Evolutionary conservation across 192 early-diverging fungal species (phyloP), one percentile per base, ranked within the genome.

Genomic region (Coemansia sp.): DNA sequence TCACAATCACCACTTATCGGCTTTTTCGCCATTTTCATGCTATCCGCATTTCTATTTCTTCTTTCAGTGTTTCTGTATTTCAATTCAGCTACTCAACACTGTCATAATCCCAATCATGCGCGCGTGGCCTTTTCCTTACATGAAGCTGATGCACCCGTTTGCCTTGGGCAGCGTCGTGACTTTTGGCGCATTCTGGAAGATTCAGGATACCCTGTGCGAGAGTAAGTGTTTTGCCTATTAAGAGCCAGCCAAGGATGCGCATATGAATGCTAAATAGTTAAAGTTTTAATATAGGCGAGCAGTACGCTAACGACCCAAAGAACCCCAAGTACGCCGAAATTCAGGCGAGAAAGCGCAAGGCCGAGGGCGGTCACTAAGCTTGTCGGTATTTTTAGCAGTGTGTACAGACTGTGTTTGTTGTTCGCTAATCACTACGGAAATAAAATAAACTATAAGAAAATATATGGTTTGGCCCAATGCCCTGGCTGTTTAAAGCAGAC

Each of bases 141-240:
- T 62, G 70, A 82, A 82, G 70, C 73, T 82, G 62, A 82, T 82
- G 79, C 74, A 76, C 70, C 79, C 79, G 47, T 82, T 82, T 67
- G 54, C 76, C 21, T 63, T 82, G 62, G 79, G 79, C 50, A 74
- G 79, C 29, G 74, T 11, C 24, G 23, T 63, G 22, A 82, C 79
- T 2, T 62, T 76, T 22, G 67, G 59, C 29, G 57, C 61, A 19
- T 73, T 76, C 53, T 38, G 63, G 58, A 82, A 82, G 74, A 75
- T 82, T 57, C 79, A 82, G 63, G 48, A 82, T 55, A 41, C 66
- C n/a, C 68, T 82, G 79, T 76, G 73, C 50, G 74, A 82, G 45
- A 52, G 75, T 72, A 71, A 69, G 75, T 64, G 56, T 23, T n/a
- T n/a, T 45, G 41, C 9, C 41, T 15, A n/a, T 5, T 15, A 45